Base-by-base conservation (phyloP, 1,284 basidiomycete genomes). In the Cryptococcus floricola region DNA sequence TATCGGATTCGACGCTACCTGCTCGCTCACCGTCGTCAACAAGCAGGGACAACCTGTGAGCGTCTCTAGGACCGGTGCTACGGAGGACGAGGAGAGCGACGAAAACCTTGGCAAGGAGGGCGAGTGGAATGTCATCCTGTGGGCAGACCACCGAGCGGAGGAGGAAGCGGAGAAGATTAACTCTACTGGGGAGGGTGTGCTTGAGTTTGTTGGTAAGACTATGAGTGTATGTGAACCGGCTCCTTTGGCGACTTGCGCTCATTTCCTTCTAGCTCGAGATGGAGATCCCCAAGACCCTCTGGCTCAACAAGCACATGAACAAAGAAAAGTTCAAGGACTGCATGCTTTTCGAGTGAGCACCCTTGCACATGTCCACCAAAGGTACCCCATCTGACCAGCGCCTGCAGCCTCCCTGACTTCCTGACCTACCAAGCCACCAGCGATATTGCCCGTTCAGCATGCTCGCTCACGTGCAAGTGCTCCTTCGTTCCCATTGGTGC, bases 401-500 rank as follows among this genome's bases (percentile, higher is more conserved):
- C 14, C 47, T 47, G 1, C 48, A 76, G 74, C 47, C 83, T 98
- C 27, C 95, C 95, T 14, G 95, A 98, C 78, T 98, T 87, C 79
- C 83, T 98, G 53, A 96, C 95, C 0, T 98, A 93, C 80, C 87
- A 86, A 53, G 91, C 92, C 4, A 98, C 96, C 1, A 82, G 81
- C 23, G 82, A 85, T 58, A 80, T 81, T 62, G 87, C 88, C 6
- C 87, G 95, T 34, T 96, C 91, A 4, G 87, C 85, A 74, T 98
- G 95, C 78, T 97, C 93, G 2, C 80, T 98, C 44, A 91, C 91
- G 0, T 98, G 95, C 83, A 98, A 98, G 80, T 98, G 89, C 78
- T 91, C 90, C 2, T 98, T 88, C 75, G 87, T 98, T n/a, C 92
- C 92, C 3, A 84, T 85, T 8, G 80, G 74, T 28, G 72, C 74